Evolutionary conservation across 78 protist species (phyloP), one percentile per base, ranked within the genome.

Genomic region (Chrysochromulina tobinii): DNA sequence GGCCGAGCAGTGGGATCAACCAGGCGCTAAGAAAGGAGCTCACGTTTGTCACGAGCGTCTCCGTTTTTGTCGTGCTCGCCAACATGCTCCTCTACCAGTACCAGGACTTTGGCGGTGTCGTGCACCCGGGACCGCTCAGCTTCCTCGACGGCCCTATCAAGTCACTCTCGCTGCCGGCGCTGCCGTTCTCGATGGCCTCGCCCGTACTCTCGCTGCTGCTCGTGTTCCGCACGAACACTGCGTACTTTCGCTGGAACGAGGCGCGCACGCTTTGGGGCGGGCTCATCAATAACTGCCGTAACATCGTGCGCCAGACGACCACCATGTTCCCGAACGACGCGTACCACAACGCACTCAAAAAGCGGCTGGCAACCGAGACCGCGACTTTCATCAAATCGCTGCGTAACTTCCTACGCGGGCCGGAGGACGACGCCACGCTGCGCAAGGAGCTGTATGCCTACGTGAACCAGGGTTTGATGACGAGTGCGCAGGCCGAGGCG

Each of bases 221-320:
- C 7, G 83, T 75, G n/a, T 75, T 75, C 83, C 83, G 83, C 83
- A 75, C 83, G 57, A 75, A 75, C 83, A 50, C 83, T 18, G 3
- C 58, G n/a, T 75, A 75, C 83, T 2, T 1, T 58, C 83, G 83
- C 58, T 75, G 83, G 83, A 3, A 9, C 25, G 83, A 75, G 83
- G 83, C 57, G 83, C 83, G 83, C 17, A 3, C 55, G 21, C 2
- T 75, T 20, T 75, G 83, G 83, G 83, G 83, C 21, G 57, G 58
- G 38, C 11, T 75, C 83, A 15, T 75, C 57, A 50, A 38, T 4
- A 38, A 8, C 83, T 50, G 58, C 57, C 83, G 83, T 58, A 50
- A 75, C 83, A 20, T 64, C 23, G 69, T 64, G 15, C 69, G 69
- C 7, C 83, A 75, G 58, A 53, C 53, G 38, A 23, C 4, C 81